phyloP scores from a whole-genome alignment of 345 rosid species.

The Jatropha curcas region DNA sequence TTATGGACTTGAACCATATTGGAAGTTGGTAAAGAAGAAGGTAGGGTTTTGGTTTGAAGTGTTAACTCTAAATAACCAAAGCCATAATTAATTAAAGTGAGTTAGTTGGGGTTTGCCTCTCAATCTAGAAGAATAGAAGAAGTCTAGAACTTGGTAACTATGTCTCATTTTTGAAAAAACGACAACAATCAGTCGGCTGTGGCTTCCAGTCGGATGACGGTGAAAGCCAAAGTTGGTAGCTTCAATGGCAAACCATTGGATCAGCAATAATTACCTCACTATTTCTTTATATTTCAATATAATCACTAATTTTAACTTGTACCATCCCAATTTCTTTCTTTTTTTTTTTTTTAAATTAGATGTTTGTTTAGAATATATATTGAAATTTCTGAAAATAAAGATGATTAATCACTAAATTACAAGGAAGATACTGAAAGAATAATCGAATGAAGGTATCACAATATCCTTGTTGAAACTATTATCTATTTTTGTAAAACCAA shows the following conservation, averaged over 20 bases:
- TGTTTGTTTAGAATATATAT: too few species aligned
- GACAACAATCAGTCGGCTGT: constrained; percentile 13
- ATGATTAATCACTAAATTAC: too few species aligned
- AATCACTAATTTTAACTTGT: too few species aligned
- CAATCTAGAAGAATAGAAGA: too few species aligned
- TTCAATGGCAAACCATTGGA: not conserved
- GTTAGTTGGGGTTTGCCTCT: constrained; percentile 26
- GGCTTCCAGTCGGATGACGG: constrained; percentile 14
- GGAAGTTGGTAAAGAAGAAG: not conserved
- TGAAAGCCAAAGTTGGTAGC: constrained; percentile 7
- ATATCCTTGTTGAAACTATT: not conserved
- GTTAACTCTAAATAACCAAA: not conserved
- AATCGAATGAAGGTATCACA: too few species aligned
- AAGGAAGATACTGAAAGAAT: too few species aligned
- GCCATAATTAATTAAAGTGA: not conserved
- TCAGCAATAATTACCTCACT: too few species aligned
- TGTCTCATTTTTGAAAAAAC: not conserved
- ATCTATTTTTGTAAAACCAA: not conserved
- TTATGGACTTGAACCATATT: not conserved
- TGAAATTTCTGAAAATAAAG: too few species aligned
- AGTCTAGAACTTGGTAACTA: not conserved
- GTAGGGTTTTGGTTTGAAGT: not conserved
- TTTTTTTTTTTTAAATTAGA: too few species aligned
- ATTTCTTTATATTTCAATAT: too few species aligned
- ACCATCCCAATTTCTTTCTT: too few species aligned